Conservation (phyloP, 768 basidiomycete species). For the Kwoniella pini region DNA sequence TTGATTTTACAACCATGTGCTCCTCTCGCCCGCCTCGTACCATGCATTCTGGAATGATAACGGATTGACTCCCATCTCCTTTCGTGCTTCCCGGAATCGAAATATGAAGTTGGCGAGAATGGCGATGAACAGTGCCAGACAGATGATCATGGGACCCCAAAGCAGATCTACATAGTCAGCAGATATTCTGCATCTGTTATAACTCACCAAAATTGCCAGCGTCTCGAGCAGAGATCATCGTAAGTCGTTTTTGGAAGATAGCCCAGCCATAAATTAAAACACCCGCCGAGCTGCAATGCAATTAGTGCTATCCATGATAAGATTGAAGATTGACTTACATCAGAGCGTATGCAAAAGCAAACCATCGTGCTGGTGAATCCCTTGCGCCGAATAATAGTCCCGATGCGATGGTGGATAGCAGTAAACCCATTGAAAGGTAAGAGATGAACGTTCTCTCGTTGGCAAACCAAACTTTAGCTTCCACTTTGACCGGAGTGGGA, state of each 20-base stretch:
- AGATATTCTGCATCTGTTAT: background rate
- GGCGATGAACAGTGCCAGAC: constrained; percentile 78
- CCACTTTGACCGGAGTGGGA: constrained; percentile 67
- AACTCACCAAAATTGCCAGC: constrained; percentile 81
- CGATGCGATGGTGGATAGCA: constrained; percentile 79
- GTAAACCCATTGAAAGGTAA: constrained; percentile 81
- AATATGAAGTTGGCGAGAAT: constrained; percentile 65
- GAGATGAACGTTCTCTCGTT: constrained; percentile 88
- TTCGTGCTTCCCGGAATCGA: constrained; percentile 35
- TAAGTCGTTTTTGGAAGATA: constrained; percentile 83
- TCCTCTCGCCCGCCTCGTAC: constrained; percentile 24
- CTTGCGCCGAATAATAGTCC: constrained; percentile 80
- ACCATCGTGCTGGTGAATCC: constrained; percentile 67
- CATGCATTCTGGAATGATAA: constrained; percentile 40
- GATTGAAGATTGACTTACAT: constrained; percentile 65
- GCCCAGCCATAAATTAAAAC: constrained; percentile 77
- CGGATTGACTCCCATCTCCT: constrained; percentile 33
- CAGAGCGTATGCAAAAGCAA: constrained; percentile 78
- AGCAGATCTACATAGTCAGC: constrained; percentile 65
- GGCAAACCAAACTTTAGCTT: constrained; percentile 96
- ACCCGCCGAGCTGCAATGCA: constrained; percentile 42
- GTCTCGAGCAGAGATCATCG: constrained; percentile 85
- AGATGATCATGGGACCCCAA: constrained; percentile 78
- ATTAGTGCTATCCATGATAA: background rate
- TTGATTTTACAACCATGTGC: constrained; percentile 11